phyloP scores from a whole-genome alignment of 768 basidiomycete species.

The Phaeotremella fagi region DNA sequence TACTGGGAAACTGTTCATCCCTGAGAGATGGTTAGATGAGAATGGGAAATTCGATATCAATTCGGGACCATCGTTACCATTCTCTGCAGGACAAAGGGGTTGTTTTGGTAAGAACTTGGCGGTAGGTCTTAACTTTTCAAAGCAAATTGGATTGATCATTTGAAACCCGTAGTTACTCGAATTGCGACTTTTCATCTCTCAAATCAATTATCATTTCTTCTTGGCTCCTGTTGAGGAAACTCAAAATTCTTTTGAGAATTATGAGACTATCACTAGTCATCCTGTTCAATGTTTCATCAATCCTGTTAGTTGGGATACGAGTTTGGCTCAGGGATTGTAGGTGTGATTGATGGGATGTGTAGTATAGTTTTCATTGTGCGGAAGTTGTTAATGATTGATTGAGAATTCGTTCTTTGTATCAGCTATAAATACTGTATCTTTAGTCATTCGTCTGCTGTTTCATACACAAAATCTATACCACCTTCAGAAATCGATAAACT shows the following conservation, averaged over 20 bases:
- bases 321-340: no score
- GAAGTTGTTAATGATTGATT: no score
- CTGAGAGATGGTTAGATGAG: slow-evolving; percentile 35
- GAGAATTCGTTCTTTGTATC: no score
- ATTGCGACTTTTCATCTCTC: slow-evolving; percentile 32
- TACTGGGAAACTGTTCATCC: slow-evolving; percentile 24
- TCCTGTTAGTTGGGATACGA: slow-evolving; percentile 27
- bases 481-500: no score
- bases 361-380: no score
- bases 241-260: slow-evolving; percentile 20
- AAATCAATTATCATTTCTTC: slow-evolving; percentile 41
- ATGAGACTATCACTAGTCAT: slow-evolving; percentile 31
- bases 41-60: slow-evolving; percentile 27
- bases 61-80: slow-evolving; percentile 37
- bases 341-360: no score
- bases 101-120: slow-evolving; percentile 44
- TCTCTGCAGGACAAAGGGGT: slow-evolving; percentile 34
- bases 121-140: no score
- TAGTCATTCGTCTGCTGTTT: no score
- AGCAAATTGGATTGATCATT: no score
- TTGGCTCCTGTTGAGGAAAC: slow-evolving; percentile 26
- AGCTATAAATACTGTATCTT: no score
- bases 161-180: slow-evolving; percentile 43
- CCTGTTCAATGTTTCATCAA: slow-evolving; percentile 28
- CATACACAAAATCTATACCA: no score